Evolutionary conservation across 805 yeast species (phyloP).

Genomic region (Metschnikowia chrysomelidarum): DNA sequence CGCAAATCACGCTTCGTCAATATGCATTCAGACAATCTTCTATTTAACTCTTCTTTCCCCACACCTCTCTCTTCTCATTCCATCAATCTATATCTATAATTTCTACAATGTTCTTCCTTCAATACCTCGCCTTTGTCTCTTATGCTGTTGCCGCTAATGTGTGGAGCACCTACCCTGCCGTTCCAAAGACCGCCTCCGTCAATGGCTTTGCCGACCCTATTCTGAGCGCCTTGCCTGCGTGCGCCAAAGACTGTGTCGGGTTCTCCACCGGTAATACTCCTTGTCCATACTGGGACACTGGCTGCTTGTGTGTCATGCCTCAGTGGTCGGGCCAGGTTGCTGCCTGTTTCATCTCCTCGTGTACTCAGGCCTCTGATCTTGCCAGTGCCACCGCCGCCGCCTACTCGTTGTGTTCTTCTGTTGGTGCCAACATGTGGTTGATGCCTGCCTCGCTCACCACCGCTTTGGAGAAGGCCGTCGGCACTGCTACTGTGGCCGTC

Average conservation of each 20-base stretch:
- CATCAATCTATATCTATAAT: too few species aligned
- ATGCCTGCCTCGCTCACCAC: constrained; percentile 43
- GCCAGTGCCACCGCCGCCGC: constrained; percentile 41
- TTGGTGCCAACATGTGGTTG: constrained; percentile 44
- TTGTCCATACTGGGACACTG: constrained; percentile 54
- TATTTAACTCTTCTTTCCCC: too few species aligned
- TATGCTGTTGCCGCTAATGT: constrained; percentile 27
- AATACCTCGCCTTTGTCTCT: constrained; percentile 9
- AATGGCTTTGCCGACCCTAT: constrained; percentile 51
- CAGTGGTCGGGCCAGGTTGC: constrained; percentile 45
- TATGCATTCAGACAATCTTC: too few species aligned
- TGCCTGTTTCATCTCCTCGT: constrained; percentile 38
- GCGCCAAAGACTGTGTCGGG: constrained; percentile 44
- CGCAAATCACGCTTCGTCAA: too few species aligned
- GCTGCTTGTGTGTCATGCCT: constrained; percentile 50
- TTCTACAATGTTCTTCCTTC: constrained; percentile 2
- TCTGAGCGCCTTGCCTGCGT: constrained; percentile 34
- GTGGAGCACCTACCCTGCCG: constrained; percentile 45
- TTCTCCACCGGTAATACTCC: constrained; percentile 41
- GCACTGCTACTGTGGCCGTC: constrained; percentile 5
- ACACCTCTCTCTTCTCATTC: too few species aligned
- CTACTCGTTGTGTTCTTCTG: constrained; percentile 38
- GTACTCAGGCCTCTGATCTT: constrained; percentile 35
- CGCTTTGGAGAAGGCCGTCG: constrained; percentile 27
- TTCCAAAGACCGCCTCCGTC: constrained; percentile 45